Evolutionary conservation across 768 basidiomycete genomes (phyloP).

Genomic region (Suillus tomentosus): DNA sequence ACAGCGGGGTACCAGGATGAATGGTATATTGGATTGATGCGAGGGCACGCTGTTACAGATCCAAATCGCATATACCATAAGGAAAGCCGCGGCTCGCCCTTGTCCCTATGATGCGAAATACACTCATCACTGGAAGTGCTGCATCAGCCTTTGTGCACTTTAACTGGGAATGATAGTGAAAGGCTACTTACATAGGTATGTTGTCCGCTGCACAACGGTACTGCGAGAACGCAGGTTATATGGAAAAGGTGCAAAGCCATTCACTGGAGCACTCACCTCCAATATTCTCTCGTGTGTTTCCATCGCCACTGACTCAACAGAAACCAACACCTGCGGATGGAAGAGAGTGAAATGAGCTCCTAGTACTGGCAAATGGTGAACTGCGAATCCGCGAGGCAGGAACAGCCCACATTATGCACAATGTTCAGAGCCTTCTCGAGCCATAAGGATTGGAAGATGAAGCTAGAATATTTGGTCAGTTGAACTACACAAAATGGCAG

Average conservation of each 20-base stretch:
- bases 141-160: not conserved
- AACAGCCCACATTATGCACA: too few relatives aligned
- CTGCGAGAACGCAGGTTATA: not conserved
- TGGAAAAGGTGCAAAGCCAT: too few relatives aligned
- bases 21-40: not conserved
- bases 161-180: not conserved
- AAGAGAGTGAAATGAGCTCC: not conserved
- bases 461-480: too few relatives aligned
- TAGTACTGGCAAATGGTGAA: not conserved
- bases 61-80: not conserved
- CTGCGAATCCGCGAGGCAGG: too few relatives aligned
- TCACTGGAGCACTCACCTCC: too few relatives aligned
- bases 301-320: too few relatives aligned
- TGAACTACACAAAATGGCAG: too few relatives aligned
- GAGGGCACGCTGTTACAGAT: too few relatives aligned
- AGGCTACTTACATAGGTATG: not conserved
- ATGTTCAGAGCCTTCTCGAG: too few relatives aligned
- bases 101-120: not conserved
- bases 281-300: not conserved
- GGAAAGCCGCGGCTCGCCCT: not conserved
- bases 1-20: not conserved
- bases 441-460: too few relatives aligned
- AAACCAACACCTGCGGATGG: not conserved
- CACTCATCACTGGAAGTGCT: not conserved
- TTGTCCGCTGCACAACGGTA: not conserved